Evolutionary conservation across 2,329 filamentous ascomycete species (phyloP).

Genomic region (Botrytis hyacinthi): DNA sequence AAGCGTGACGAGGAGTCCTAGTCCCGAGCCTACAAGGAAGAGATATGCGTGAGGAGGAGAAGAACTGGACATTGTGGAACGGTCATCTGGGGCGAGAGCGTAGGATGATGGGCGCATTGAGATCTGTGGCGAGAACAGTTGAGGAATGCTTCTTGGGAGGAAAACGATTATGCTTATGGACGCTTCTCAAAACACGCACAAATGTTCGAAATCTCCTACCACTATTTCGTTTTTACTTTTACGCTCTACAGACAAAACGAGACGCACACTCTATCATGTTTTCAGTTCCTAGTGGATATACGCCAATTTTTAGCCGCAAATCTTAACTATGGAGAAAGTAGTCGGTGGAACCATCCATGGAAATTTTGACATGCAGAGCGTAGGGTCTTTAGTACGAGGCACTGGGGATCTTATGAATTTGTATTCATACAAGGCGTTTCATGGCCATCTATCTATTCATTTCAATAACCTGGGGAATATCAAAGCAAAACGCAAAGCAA

Average conservation of each 20-base stretch:
- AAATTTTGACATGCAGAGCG: neutral
- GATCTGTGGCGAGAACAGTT: neutral
- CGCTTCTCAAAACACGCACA: neutral
- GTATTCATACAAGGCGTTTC: slow-evolving; percentile 19
- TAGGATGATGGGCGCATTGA: neutral
- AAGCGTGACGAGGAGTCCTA: slow-evolving; percentile 78
- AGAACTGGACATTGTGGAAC: neutral
- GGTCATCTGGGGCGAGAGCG: neutral
- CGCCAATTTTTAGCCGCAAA: neutral
- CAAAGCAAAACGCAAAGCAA: neutral
- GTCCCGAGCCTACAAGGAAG: slow-evolving; percentile 77
- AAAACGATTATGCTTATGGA: neutral
- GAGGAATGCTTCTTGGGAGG: neutral
- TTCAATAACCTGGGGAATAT: neutral
- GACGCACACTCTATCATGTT: neutral
- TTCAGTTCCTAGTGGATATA: neutral
- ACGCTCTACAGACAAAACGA: neutral
- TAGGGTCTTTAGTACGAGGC: neutral
- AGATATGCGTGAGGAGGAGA: slow-evolving; percentile 50
- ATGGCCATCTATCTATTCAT: slow-evolving; percentile 16
- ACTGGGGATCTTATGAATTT: neutral
- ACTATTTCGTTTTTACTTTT: neutral
- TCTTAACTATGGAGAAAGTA: neutral
- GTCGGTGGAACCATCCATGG: neutral
- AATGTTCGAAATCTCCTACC: neutral